Evolutionary conservation across 2,329 filamentous ascomycete species (phyloP).

Genomic region (Colletotrichum somersetense): DNA sequence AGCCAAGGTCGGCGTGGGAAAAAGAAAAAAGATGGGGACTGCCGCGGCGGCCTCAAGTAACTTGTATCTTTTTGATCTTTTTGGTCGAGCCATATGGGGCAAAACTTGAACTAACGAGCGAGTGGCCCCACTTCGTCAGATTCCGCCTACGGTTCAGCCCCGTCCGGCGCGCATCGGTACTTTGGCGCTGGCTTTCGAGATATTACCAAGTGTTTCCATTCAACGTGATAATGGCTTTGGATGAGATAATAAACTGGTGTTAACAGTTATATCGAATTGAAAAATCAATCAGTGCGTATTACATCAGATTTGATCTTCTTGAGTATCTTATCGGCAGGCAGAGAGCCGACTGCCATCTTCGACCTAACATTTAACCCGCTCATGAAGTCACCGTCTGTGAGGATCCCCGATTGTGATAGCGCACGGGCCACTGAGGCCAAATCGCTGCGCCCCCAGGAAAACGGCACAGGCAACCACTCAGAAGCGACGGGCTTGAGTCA

Average conservation of each 20-base stretch:
- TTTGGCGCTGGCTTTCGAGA: not conserved
- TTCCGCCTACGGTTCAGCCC: slow-evolving; percentile 36
- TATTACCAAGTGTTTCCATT: not conserved
- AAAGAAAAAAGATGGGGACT: slow-evolving; percentile 6
- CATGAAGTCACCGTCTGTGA: not conserved
- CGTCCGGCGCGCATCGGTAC: slow-evolving; percentile 3
- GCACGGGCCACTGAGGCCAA: slow-evolving; percentile 42
- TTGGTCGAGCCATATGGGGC: slow-evolving; percentile 7
- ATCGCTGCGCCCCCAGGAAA: slow-evolving; percentile 34
- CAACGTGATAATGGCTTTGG: fast-evolving
- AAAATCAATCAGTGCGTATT: fast-evolving
- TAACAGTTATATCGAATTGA: fast-evolving
- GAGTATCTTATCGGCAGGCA: fast-evolving
- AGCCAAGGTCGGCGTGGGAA: slow-evolving; percentile 1
- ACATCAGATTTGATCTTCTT: fast-evolving
- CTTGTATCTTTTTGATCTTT: slow-evolving; percentile 27
- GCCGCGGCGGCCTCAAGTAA: slow-evolving; percentile 40
- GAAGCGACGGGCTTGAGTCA: slow-evolving; percentile 25
- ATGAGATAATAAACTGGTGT: too few species aligned
- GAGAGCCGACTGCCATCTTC: fast-evolving
- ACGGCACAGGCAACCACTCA: slow-evolving; percentile 29
- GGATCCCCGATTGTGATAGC: not conserved
- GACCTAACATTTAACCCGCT: slow-evolving; percentile 30
- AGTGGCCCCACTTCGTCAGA: not conserved
- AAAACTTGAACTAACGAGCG: not conserved